A percentile compares a stretch with the other conserved stretches of the same genome.
phyloP scores from a whole-genome alignment of 768 basidiomycete species.

The Rhizopogon rudus region DNA sequence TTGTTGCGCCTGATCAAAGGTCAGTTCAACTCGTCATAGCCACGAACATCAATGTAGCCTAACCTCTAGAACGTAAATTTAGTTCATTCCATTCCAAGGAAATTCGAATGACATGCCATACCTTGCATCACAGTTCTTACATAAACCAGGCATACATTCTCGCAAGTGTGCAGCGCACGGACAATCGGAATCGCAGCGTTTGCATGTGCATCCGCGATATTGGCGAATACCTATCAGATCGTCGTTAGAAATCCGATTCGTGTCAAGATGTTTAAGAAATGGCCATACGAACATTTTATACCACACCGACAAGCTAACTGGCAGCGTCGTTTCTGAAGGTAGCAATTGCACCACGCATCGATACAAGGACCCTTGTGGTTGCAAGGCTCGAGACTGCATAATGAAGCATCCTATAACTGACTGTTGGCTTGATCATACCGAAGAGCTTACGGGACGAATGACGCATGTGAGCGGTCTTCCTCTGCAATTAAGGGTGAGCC shows the following conservation, averaged over 20 bases:
- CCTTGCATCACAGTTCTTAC: constrained; percentile 40
- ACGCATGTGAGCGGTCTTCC: background rate
- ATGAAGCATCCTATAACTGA: background rate
- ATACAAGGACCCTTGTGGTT: constrained; percentile 46
- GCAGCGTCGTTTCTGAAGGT: constrained; percentile 34
- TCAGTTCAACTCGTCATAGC: background rate
- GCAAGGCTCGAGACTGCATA: constrained; percentile 33
- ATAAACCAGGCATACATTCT: constrained; percentile 54
- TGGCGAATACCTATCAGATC: constrained; percentile 32
- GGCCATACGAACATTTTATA: constrained; percentile 29
- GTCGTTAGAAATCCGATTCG: constrained; percentile 9
- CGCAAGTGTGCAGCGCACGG: constrained; percentile 28
- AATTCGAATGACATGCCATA: constrained; percentile 10
- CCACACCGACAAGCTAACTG: constrained; percentile 45
- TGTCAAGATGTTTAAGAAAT: constrained; percentile 5
- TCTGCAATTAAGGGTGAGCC: constrained; percentile 5
- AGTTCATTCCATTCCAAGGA: background rate
- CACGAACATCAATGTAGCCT: background rate
- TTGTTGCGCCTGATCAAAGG: constrained; percentile 12
- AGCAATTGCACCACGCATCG: constrained; percentile 36
- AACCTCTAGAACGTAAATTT: constrained; percentile 15
- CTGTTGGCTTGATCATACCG: background rate
- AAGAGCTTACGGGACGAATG: constrained; percentile 10
- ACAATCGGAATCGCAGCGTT: constrained; percentile 25
- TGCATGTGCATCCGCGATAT: constrained; percentile 39